phyloP scores from a whole-genome alignment of 192 early-diverging fungal species.

The Globomyces pollinis-pini region DNA sequence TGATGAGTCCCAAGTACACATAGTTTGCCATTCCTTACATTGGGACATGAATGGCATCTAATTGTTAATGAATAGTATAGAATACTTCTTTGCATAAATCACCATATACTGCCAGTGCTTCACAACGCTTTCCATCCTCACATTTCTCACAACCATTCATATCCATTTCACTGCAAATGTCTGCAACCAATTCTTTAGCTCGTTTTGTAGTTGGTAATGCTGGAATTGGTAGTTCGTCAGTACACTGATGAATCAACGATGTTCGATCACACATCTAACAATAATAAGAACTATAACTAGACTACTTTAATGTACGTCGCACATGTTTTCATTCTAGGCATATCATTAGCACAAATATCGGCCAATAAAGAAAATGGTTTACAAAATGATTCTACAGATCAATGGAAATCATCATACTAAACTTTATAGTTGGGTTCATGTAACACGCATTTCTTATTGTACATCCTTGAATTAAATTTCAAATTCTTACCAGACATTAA shows the following conservation, averaged over 20 bases:
- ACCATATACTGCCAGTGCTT: background rate
- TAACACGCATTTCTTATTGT: background rate
- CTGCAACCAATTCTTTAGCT: background rate
- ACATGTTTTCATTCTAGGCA: conserved; percentile 43
- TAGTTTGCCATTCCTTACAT: background rate
- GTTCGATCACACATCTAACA: conserved; percentile 11
- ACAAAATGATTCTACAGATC: conserved; percentile 36
- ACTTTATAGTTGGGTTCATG: conserved; percentile 3
- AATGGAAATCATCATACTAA: conserved; percentile 7
- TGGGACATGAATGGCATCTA: conserved; percentile 12
- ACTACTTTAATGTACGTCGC: conserved; percentile 8
- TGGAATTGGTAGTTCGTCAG: background rate
- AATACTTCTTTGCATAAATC: background rate
- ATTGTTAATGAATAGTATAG: background rate
- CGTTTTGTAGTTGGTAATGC: conserved; percentile 1
- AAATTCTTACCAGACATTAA: conserved; percentile 25
- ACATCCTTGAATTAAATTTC: background rate
- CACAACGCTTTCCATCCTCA: background rate
- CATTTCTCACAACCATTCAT: conserved; percentile 12
- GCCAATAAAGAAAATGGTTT: conserved; percentile 43
- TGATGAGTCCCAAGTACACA: conserved; percentile 10
- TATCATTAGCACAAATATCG: conserved; percentile 47
- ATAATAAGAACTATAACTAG: background rate
- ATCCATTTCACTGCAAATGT: conserved; percentile 12
- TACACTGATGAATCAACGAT: conserved; percentile 2